phyloP scores from a whole-genome alignment of 331 rosid genomes.

The Spiraea crenata region DNA sequence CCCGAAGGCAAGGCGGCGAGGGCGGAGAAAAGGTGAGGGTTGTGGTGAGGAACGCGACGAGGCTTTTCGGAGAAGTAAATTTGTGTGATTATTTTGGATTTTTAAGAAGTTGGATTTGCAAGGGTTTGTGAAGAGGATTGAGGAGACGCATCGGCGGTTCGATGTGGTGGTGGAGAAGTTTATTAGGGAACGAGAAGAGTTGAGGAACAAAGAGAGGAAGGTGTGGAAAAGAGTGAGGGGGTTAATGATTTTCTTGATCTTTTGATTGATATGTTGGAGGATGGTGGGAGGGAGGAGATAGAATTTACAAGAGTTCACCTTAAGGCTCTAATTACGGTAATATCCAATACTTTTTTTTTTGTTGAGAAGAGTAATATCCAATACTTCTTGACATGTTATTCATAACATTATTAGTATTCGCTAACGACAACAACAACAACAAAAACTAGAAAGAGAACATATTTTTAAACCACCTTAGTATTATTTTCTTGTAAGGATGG shows the following conservation, averaged over 20 bases:
- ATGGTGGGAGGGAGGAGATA: constrained; percentile 18
- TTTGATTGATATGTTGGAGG: constrained; percentile 41
- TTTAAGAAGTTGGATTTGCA: constrained; percentile 43
- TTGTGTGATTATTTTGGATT: constrained; percentile 38
- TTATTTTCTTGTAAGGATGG: too few relatives aligned
- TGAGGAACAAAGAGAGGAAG: constrained; percentile 13
- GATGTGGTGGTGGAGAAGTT: constrained; percentile 49
- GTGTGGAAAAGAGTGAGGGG: not conserved
- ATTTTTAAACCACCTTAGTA: too few relatives aligned
- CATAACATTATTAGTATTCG: too few relatives aligned
- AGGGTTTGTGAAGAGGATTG: constrained; percentile 42
- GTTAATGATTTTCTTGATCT: constrained; percentile 41
- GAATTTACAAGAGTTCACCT: constrained; percentile 25
- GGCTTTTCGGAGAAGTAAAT: constrained; percentile 48
- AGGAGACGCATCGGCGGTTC: constrained; percentile 27
- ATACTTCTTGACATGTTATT: too few relatives aligned
- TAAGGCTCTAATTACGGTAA: not conserved
- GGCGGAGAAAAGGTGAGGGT: constrained; percentile 36
- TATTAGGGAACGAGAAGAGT: constrained; percentile 35
- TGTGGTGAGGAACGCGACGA: constrained; percentile 35
- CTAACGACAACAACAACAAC: too few relatives aligned
- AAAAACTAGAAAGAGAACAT: too few relatives aligned
- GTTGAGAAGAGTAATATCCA: too few relatives aligned
- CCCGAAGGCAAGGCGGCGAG: constrained; percentile 1
- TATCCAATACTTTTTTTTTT: too few relatives aligned